These are phyloP conservation scores for Aureobasidium sp. DNA, from an alignment of 2,329 filamentous ascomycete genomes.

Conservation along the genomic window DNA sequence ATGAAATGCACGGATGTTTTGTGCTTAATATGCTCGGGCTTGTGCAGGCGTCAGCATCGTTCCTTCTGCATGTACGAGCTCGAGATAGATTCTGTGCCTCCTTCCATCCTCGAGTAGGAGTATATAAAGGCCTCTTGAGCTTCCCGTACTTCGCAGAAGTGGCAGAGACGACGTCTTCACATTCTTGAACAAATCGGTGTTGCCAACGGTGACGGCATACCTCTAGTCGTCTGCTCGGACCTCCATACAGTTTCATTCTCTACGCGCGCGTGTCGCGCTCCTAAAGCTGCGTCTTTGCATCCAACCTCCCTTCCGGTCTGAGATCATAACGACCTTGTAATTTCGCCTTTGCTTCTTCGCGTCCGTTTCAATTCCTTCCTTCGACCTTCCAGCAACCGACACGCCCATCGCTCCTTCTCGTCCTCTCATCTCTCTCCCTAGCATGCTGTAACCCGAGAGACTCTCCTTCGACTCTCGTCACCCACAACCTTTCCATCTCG, in stretches of 20 bases:
- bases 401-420: background rate
- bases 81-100: background rate
- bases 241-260: background rate
- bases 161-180: background rate
- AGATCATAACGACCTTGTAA: conserved; percentile 7
- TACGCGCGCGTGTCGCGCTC: background rate
- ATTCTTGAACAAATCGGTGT: background rate
- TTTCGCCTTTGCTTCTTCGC: conserved; percentile 6
- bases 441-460: conserved; percentile 7
- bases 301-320: conserved; percentile 4
- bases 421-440: background rate
- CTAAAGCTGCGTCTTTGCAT: background rate
- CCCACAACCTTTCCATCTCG: background rate
- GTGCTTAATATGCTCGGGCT: background rate
- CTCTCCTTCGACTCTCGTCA: background rate
- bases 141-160: background rate
- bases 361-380: background rate
- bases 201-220: conserved; percentile 4
- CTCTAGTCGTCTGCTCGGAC: background rate
- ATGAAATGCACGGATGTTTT: background rate
- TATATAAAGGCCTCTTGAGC: background rate
- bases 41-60: background rate
- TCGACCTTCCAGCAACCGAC: background rate
- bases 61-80: background rate
- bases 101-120: background rate